A percentile compares a stretch with the other conserved stretches of the same genome.
Conservation (phyloP, 1,284 basidiomycete genomes). For the Rhodotorula sp. region DNA sequence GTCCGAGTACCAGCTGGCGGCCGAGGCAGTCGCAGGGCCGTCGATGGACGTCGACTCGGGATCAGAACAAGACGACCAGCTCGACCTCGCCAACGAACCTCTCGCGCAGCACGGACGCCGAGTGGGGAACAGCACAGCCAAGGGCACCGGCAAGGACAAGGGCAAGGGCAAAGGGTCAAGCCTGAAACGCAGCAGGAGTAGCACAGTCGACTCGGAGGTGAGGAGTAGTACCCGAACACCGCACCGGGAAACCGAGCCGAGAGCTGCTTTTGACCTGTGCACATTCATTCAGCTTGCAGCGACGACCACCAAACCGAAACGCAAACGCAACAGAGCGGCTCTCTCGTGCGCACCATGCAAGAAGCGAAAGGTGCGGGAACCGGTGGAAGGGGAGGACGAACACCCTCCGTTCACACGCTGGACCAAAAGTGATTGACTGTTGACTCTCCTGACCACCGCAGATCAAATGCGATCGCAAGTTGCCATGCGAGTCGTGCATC, state of each 20-base stretch:
- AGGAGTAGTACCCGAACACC: neutral
- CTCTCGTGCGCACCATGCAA: constrained; percentile 56
- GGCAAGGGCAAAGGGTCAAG: neutral
- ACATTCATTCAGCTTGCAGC: no score
- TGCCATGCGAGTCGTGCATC: constrained; percentile 61
- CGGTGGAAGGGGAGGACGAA: no score
- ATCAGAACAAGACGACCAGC: neutral
- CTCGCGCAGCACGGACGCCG: no score
- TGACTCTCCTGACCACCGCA: neutral
- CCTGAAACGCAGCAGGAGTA: neutral
- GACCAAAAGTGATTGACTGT: no score
- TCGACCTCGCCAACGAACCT: no score
- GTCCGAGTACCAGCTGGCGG: neutral
- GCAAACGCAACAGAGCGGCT: constrained; percentile 20
- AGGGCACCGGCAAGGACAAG: neutral
- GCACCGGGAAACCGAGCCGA: neutral
- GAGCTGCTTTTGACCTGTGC: neutral
- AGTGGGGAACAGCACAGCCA: no score
- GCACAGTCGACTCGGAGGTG: neutral
- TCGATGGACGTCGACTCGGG: neutral
- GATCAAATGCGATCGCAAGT: constrained; percentile 62
- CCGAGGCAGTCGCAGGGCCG: neutral
- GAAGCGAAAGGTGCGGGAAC: constrained; percentile 52
- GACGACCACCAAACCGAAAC: constrained; percentile 40
- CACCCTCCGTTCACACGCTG: no score